These are phyloP conservation scores for Cercospora sp. DNA, from an alignment of 2,329 filamentous ascomycete genomes.

Conservation along the genomic window DNA sequence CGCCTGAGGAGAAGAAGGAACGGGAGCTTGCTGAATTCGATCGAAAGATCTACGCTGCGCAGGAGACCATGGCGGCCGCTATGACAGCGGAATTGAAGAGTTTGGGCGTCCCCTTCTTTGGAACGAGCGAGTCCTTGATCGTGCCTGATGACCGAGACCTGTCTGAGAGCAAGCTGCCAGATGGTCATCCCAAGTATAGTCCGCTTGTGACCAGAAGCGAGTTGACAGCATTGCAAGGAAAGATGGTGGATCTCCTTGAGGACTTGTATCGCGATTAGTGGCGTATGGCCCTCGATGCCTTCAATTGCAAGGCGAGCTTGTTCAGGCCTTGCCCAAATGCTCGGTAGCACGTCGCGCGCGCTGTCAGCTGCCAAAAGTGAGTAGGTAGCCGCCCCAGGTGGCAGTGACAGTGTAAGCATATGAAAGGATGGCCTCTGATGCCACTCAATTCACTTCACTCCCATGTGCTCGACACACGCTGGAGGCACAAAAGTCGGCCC, in stretches of 20 bases:
- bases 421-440: neutral
- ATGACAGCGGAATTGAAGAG: conserved; percentile 58
- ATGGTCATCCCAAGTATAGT: conserved; percentile 32
- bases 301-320: neutral
- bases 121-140: conserved; percentile 50
- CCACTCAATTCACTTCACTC: neutral
- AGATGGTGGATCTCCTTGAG: conserved; percentile 43
- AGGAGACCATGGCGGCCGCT: conserved; percentile 59
- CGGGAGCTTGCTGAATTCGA: conserved; percentile 62
- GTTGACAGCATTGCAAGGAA: conserved; percentile 37
- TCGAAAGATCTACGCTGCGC: conserved; percentile 62
- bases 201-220: conserved; percentile 38
- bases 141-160: conserved; percentile 33
- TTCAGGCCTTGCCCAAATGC: neutral
- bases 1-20: conserved; percentile 39
- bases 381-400: neutral
- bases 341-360: neutral
- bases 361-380: neutral
- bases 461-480: neutral
- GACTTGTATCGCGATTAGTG: conserved; percentile 43
- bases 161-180: conserved; percentile 19
- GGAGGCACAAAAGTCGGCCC: neutral
- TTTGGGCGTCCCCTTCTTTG: conserved; percentile 64
- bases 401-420: neutral
- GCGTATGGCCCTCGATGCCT: neutral